Evolutionary conservation across 257 asterid species (phyloP).

Genomic region (Scutellaria barbata): DNA sequence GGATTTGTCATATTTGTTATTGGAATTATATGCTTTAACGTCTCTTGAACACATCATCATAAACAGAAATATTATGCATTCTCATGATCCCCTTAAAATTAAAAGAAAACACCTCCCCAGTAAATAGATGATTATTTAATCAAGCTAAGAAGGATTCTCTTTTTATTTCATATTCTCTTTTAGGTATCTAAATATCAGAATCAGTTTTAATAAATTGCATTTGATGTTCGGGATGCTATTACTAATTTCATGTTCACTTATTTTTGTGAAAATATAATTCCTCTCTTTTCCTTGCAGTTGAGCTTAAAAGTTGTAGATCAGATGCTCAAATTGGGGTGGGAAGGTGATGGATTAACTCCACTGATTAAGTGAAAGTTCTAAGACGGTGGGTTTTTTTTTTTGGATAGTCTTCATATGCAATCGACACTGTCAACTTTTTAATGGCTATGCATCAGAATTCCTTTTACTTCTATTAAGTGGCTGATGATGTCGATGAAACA

Average conservation of each 20-base stretch:
- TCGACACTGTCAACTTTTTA: constrained; percentile 27
- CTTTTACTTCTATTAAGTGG: constrained; percentile 22
- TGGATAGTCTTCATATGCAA: constrained; percentile 28
- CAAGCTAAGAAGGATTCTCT: constrained; percentile 10
- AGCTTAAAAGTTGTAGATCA: constrained; percentile 98
- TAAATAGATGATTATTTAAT: neutral
- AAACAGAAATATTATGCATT: neutral
- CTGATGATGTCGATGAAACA: constrained; percentile 29
- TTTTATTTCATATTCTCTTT: constrained; percentile 6
- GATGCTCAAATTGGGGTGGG: constrained; percentile 98
- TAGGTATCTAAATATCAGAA: constrained; percentile 25
- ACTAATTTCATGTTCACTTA: neutral
- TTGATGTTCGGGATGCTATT: constrained; percentile 4
- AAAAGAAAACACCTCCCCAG: neutral
- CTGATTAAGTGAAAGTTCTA: constrained; percentile 58
- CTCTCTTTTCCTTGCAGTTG: constrained; percentile 59
- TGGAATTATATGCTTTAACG: neutral
- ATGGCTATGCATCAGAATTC: constrained; percentile 14
- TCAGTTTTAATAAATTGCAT: constrained; percentile 2
- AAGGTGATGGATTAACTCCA: constrained; percentile 90
- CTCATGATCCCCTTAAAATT: neutral
- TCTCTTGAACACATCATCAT: constrained; percentile 11
- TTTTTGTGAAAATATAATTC: constrained; percentile 4
- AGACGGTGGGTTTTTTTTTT: constrained; percentile 23
- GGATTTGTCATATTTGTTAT: neutral